Percentiles rank a stretch among this genome's conserved stretches.
Conservation (phyloP, 805 yeast species). For the Grigorovia transvaalensis region DNA sequence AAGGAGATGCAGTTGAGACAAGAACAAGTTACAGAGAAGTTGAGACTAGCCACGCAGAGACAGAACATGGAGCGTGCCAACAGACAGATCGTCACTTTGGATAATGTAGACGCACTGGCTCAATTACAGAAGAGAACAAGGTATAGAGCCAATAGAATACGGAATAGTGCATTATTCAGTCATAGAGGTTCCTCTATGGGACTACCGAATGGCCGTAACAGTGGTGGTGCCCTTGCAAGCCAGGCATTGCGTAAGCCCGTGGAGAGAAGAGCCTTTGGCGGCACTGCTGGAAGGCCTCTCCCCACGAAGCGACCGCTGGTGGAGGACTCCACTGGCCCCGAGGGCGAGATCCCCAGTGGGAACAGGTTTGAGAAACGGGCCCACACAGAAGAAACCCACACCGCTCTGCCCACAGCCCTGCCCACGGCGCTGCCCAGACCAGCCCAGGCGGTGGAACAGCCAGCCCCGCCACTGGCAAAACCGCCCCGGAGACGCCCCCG, state of each 20-base stretch:
- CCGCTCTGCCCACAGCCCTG: neutral
- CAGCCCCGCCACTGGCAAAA: neutral
- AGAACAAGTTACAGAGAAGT: constrained; percentile 27
- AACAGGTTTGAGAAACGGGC: neutral
- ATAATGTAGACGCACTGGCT: neutral
- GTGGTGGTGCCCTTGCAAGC: neutral
- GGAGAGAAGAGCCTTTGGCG: constrained; percentile 26
- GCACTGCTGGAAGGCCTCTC: constrained; percentile 15
- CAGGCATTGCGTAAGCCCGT: neutral
- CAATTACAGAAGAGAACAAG: neutral
- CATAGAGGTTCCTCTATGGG: too few species aligned
- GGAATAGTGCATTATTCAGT: too few species aligned
- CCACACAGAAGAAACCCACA: neutral
- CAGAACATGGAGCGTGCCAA: constrained; percentile 25
- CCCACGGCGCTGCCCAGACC: neutral
- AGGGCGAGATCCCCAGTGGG: too few species aligned
- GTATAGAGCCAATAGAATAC: too few species aligned
- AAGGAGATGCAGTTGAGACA: constrained; percentile 28
- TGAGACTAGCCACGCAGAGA: constrained; percentile 25
- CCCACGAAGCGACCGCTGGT: neutral
- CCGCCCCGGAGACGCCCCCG: neutral
- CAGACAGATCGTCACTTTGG: constrained; percentile 23
- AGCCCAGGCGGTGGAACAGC: neutral
- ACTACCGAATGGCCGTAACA: too few species aligned
- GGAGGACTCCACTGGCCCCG: neutral